phyloP scores from a whole-genome alignment of 495 filamentous ascomycete species.

The Rhypophila decipiens region DNA sequence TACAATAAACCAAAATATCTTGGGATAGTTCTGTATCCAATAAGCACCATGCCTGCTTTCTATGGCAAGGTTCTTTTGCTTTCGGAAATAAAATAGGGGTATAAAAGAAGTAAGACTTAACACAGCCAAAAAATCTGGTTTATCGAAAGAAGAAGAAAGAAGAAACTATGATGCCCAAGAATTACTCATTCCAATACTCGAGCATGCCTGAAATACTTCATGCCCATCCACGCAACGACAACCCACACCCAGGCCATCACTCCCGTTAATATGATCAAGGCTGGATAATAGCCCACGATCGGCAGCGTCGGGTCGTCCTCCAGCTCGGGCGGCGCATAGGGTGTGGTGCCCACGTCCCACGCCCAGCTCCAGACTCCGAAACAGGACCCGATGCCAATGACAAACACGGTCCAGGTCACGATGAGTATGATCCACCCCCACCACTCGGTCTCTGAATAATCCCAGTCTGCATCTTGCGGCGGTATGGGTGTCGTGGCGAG shows the following conservation, averaged over 20 bases:
- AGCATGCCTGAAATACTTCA: conserved; percentile 99
- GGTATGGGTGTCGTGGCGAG: conserved; percentile 37
- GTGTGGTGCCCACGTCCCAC: conserved; percentile 97
- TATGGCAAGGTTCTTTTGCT: too few relatives aligned
- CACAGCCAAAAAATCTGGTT: too few relatives aligned
- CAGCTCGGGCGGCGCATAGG: conserved; percentile 85
- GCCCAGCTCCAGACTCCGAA: conserved; percentile 99
- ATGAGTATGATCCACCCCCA: conserved; percentile 93
- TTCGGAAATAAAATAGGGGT: too few relatives aligned
- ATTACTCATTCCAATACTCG: conserved; percentile 72
- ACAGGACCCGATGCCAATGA: conserved; percentile 91
- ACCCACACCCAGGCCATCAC: conserved; percentile 99
- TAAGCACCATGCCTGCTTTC: too few relatives aligned
- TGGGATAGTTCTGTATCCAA: too few relatives aligned
- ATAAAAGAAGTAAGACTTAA: too few relatives aligned
- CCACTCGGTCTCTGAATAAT: conserved; percentile 89
- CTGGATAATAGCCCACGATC: conserved; percentile 95
- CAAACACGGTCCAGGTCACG: conserved; percentile 90
- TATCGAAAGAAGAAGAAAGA: too few relatives aligned
- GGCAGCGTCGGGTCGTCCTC: conserved; percentile 90
- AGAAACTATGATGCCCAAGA: too few relatives aligned
- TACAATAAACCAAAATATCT: too few relatives aligned
- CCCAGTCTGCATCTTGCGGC: conserved; percentile 54
- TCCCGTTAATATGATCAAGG: conserved; percentile 81
- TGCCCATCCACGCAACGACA: conserved; percentile 90